Conservation (phyloP, 495 filamentous ascomycete species). For the Halenospora varia region DNA sequence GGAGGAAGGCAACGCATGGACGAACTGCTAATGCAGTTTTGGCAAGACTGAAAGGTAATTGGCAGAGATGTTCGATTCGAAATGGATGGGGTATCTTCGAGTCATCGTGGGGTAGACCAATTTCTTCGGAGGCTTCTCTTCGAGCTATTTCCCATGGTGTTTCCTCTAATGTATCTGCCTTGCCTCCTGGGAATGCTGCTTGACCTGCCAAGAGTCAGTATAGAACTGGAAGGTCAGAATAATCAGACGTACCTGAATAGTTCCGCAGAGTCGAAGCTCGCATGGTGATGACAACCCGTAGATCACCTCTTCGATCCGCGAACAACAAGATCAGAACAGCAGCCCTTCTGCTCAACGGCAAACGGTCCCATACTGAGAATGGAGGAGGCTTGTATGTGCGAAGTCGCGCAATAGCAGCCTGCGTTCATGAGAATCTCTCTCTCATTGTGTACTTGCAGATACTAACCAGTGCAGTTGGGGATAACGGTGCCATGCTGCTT, state of each 20-base stretch:
- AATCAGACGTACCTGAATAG: slow-evolving; percentile 31
- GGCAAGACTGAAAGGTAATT: slow-evolving; percentile 75
- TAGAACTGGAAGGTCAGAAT: neutral
- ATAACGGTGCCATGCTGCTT: slow-evolving; percentile 52
- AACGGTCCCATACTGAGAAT: slow-evolving; percentile 48
- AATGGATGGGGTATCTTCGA: slow-evolving; percentile 64
- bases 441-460: slow-evolving; percentile 5
- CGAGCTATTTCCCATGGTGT: slow-evolving; percentile 68
- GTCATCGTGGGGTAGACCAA: slow-evolving; percentile 71
- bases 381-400: slow-evolving; percentile 62
- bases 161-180: slow-evolving; percentile 44
- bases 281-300: slow-evolving; percentile 83
- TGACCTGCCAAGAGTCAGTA: slow-evolving; percentile 48
- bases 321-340: slow-evolving; percentile 84
- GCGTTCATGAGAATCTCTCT: slow-evolving; percentile 27
- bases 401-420: slow-evolving; percentile 76
- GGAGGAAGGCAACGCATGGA: slow-evolving; percentile 81
- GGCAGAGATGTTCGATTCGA: slow-evolving; percentile 76
- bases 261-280: slow-evolving; percentile 68
- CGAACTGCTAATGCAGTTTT: slow-evolving; percentile 77
- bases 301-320: slow-evolving; percentile 69
- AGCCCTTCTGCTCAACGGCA: slow-evolving; percentile 69
- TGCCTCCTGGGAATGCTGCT: slow-evolving; percentile 83
- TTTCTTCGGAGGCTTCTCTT: slow-evolving; percentile 86
- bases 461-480: slow-evolving; percentile 52